Evolutionary conservation across 2,329 filamentous ascomycete species (phyloP).

Genomic region (Teratosphaeria zuluensis): DNA sequence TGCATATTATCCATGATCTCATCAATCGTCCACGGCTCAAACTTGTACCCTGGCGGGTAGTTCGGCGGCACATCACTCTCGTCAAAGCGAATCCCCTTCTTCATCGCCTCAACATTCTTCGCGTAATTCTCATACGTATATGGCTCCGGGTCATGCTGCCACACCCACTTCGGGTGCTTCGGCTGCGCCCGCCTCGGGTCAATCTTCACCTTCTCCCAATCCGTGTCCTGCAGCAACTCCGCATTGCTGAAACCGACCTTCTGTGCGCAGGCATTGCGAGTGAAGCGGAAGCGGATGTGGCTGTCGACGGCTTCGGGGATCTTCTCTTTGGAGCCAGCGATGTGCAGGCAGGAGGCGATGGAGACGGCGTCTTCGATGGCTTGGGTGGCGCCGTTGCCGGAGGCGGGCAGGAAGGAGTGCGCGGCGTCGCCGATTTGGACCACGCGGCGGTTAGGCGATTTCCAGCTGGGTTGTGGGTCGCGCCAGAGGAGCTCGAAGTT

Average conservation of each 20-base stretch:
- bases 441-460: slow-evolving; percentile 23
- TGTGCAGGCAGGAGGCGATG: slow-evolving; percentile 36
- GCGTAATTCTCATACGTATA: slow-evolving; percentile 37
- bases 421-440: slow-evolving; percentile 45
- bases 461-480: slow-evolving; percentile 25
- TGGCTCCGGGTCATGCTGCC: slow-evolving; percentile 35
- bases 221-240: slow-evolving; percentile 38
- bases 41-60: slow-evolving; percentile 28
- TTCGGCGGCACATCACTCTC: slow-evolving; percentile 36
- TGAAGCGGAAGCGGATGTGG: slow-evolving; percentile 27
- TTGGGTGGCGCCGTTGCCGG: slow-evolving; percentile 45
- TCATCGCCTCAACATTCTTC: slow-evolving; percentile 32
- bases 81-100: slow-evolving; percentile 32
- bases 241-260: slow-evolving; percentile 40
- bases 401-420: slow-evolving; percentile 45
- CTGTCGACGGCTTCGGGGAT: slow-evolving; percentile 21
- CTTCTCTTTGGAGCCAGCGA: slow-evolving; percentile 31
- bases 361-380: slow-evolving; percentile 45
- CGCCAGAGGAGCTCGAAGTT: slow-evolving; percentile 41
- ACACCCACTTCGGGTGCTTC: slow-evolving; percentile 39
- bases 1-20: slow-evolving; percentile 31
- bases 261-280: slow-evolving; percentile 40
- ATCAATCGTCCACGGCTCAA: slow-evolving; percentile 33
- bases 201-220: slow-evolving; percentile 40
- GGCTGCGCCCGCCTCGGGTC: slow-evolving; percentile 35